phyloP scores from a whole-genome alignment of 2,329 filamentous ascomycete genomes.

The Ophiocordyceps australis region DNA sequence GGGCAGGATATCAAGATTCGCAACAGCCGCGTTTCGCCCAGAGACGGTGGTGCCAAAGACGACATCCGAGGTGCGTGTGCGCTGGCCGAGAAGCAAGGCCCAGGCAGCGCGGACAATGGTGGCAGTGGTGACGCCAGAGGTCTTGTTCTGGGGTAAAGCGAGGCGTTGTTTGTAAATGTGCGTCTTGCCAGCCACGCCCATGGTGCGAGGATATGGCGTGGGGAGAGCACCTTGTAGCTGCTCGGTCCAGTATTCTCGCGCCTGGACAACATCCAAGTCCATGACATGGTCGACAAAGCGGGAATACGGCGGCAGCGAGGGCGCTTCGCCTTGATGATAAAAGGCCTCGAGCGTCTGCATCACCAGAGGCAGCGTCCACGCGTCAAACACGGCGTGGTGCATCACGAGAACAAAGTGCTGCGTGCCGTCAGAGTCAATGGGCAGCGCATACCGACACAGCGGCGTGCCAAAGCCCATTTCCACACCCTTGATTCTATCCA shows the following conservation, averaged over 20 bases:
- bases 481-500: background rate
- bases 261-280: no score
- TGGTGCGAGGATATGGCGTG: background rate
- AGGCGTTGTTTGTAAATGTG: background rate
- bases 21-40: constrained; percentile 8
- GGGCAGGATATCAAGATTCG: constrained; percentile 6
- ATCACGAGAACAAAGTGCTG: constrained; percentile 1
- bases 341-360: constrained; percentile 1
- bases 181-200: background rate
- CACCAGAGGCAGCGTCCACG: constrained; percentile 6
- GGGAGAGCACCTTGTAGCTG: background rate
- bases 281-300: no score
- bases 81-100: constrained; percentile 7
- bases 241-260: background rate
- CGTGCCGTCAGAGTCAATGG: background rate
- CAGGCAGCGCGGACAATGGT: constrained; percentile 9
- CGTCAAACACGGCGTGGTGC: constrained; percentile 11
- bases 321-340: no score
- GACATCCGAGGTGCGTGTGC: constrained; percentile 6
- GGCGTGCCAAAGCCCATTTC: background rate
- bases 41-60: constrained; percentile 9
- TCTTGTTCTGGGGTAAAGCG: background rate
- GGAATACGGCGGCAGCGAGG: background rate
- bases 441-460: constrained; percentile 1
- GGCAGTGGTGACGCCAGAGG: background rate